Percentiles rank a stretch among this genome's conserved stretches.
Conservation (phyloP, 1,284 basidiomycete species). For the Trichosporon inkin region DNA sequence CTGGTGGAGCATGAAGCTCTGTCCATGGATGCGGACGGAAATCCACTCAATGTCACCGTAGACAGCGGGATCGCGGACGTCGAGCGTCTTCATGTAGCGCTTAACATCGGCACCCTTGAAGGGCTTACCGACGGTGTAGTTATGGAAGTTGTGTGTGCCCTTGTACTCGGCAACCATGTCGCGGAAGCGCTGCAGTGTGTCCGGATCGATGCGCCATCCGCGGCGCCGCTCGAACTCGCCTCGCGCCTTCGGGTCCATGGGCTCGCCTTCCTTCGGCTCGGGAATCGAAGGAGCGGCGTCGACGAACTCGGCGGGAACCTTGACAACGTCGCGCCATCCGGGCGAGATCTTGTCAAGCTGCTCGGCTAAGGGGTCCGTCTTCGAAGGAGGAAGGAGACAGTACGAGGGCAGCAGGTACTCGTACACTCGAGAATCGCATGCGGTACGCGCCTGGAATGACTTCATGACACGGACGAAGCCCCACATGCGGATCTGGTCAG, state of each 20-base stretch:
- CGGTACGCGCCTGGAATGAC: constrained; percentile 83
- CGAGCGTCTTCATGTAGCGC: constrained; percentile 78
- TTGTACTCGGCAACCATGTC: constrained; percentile 62
- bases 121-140: constrained; percentile 87
- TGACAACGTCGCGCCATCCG: constrained; percentile 43
- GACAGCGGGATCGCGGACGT: constrained; percentile 73
- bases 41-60: constrained; percentile 94
- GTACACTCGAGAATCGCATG: constrained; percentile 91
- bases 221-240: constrained; percentile 44
- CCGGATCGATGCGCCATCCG: constrained; percentile 63
- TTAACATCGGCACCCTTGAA: constrained; percentile 75
- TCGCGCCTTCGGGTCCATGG: constrained; percentile 27
- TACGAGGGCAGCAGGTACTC: constrained; percentile 96
- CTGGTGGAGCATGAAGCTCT: constrained; percentile 99
- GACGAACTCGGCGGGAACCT: constrained; percentile 36
- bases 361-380: constrained; percentile 62
- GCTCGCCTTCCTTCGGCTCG: constrained; percentile 46
- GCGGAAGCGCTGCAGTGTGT: constrained; percentile 60
- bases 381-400: constrained; percentile 84
- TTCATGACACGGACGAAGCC: constrained; percentile 81
- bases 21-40: constrained; percentile 87
- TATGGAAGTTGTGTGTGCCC: constrained; percentile 84
- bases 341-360: constrained; percentile 50
- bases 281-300: constrained; percentile 44
- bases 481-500: constrained; percentile 90